Conservation (phyloP, 75 land plant species). For the Pinus taeda region DNA sequence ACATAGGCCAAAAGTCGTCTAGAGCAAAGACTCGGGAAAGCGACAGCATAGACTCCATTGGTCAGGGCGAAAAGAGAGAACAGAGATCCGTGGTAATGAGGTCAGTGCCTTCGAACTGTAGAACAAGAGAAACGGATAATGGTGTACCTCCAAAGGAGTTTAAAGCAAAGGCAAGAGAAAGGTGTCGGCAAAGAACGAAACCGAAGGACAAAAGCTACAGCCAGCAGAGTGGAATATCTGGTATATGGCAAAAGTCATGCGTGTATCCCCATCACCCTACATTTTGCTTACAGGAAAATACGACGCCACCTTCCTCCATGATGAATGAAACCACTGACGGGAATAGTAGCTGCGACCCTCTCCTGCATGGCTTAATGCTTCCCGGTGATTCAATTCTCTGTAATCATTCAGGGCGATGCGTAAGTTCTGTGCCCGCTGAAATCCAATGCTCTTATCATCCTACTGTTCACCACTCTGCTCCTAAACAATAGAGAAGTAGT, state of each 20-base stretch:
- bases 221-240: background rate
- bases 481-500: background rate
- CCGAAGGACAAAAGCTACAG: background rate
- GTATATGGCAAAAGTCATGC: background rate
- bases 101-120: background rate
- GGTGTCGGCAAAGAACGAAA: background rate
- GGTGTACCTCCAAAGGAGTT: background rate
- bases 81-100: background rate
- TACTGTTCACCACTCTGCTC: background rate
- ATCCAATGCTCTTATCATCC: background rate
- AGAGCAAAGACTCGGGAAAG: background rate
- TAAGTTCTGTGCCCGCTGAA: background rate
- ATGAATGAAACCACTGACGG: background rate
- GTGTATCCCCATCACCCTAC: background rate
- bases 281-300: background rate
- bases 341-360: background rate
- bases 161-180: slow-evolving; percentile 5
- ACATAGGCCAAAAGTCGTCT: no score
- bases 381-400: background rate
- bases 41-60: background rate
- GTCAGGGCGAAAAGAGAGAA: background rate
- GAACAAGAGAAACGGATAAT: slow-evolving; percentile 6
- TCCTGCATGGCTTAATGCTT: background rate
- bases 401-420: background rate
- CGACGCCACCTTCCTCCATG: background rate